Percentiles rank a stretch among this genome's conserved stretches.
Evolutionary conservation across 495 filamentous ascomycete species (phyloP).

Genomic region (Aeminium ludgeri): DNA sequence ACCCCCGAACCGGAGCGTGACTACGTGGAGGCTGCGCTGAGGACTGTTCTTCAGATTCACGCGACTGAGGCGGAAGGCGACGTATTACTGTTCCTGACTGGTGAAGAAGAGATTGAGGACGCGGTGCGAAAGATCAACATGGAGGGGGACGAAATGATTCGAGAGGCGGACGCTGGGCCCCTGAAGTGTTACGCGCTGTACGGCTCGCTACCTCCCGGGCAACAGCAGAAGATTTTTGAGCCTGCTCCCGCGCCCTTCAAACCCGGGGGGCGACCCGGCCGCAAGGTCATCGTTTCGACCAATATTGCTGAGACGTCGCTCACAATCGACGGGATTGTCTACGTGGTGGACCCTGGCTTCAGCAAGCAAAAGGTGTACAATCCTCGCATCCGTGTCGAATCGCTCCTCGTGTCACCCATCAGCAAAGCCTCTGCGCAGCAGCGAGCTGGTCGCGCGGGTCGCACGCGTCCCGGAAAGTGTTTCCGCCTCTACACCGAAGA

Average conservation of each 20-base stretch:
- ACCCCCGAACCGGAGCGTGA: slow-evolving; percentile 92
- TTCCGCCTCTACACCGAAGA: slow-evolving; percentile 92
- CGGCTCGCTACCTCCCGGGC: slow-evolving; percentile 73
- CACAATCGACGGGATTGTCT: slow-evolving; percentile 98
- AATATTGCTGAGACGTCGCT: slow-evolving; percentile 97
- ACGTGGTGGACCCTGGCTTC: slow-evolving; percentile 96
- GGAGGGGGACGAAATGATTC: slow-evolving; percentile 77
- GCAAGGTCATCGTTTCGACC: slow-evolving; percentile 91
- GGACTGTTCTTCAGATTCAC: slow-evolving; percentile 93
- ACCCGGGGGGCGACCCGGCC: slow-evolving; percentile 65
- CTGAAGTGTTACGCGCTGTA: slow-evolving; percentile 86
- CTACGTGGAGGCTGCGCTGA: slow-evolving; percentile 86
- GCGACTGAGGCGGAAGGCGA: slow-evolving; percentile 84
- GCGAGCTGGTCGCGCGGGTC: slow-evolving; percentile 93
- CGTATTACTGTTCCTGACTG: slow-evolving; percentile 89
- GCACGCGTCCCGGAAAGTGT: slow-evolving; percentile 93
- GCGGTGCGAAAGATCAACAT: slow-evolving; percentile 77
- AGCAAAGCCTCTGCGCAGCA: slow-evolving; percentile 98
- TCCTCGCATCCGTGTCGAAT: slow-evolving; percentile 88
- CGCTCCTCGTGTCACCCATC: slow-evolving; percentile 85
- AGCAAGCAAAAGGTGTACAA: slow-evolving; percentile 99
- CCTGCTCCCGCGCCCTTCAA: slow-evolving; percentile 56
- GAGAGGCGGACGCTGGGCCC: slow-evolving; percentile 80
- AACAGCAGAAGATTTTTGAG: slow-evolving; percentile 92
- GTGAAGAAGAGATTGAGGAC: slow-evolving; percentile 98